Evolutionary conservation across 176 grass and related monocot species (phyloP).

Genomic region (Tuctoria greenei): DNA sequence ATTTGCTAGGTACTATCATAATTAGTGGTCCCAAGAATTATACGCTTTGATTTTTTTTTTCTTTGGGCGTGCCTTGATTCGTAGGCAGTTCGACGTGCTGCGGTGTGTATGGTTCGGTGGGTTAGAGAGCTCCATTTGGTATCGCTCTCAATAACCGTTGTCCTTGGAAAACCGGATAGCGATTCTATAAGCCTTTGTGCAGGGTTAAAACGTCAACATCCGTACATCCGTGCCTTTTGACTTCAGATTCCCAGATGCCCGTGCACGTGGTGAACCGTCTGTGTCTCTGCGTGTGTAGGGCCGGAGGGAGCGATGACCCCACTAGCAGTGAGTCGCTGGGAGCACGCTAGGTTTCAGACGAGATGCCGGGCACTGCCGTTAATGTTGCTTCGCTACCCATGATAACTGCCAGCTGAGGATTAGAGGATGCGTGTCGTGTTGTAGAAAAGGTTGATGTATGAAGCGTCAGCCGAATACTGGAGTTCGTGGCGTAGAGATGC

Average conservation of each 20-base stretch:
- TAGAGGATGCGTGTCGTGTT: conserved; percentile 24
- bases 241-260: background rate
- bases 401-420: background rate
- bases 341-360: background rate
- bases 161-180: background rate
- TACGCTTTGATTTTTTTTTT: background rate
- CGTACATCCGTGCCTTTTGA: conserved; percentile 3
- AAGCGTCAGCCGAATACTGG: conserved; percentile 6
- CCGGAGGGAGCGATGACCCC: background rate
- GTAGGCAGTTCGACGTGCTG: background rate
- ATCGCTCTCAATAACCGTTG: conserved; percentile 40
- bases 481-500: background rate
- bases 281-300: background rate
- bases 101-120: background rate
- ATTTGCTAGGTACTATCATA: background rate
- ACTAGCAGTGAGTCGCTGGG: too few relatives aligned
- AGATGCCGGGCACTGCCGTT: background rate
- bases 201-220: conserved; percentile 26
- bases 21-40: background rate
- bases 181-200: conserved; percentile 21
- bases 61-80: background rate
- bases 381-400: background rate
- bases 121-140: background rate
- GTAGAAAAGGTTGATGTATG: background rate
- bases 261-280: background rate